A percentile compares a stretch with the other conserved stretches of the same genome.
These are phyloP conservation scores for Picochlorum sp. DNA, from an alignment of 139 green algal genomes.

Conservation along the genomic window DNA sequence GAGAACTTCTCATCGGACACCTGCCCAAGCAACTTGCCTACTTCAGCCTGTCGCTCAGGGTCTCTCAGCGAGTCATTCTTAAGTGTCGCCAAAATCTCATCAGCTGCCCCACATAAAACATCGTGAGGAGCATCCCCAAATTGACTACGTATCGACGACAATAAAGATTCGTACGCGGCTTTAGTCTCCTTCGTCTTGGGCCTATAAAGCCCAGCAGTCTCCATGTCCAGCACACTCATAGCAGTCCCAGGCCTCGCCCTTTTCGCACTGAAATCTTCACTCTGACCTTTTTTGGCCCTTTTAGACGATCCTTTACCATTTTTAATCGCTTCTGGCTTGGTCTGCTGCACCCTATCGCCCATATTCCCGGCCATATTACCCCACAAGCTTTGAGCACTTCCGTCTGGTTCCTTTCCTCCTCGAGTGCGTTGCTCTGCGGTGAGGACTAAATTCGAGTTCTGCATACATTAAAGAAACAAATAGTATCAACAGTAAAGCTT, in stretches of 20 bases:
- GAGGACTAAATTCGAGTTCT: constrained; percentile 96
- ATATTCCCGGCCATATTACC: constrained; percentile 76
- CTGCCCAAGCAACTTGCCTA: constrained; percentile 62
- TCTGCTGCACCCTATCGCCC: constrained; percentile 72
- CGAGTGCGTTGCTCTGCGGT: constrained; percentile 73
- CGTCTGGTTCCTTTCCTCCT: constrained; percentile 75
- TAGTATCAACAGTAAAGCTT: neutral
- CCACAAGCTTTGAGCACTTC: constrained; percentile 80
- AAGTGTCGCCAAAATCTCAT: constrained; percentile 89
- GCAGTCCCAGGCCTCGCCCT: constrained; percentile 10
- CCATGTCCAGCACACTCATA: constrained; percentile 68
- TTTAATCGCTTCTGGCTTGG: constrained; percentile 51
- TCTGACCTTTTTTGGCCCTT: constrained; percentile 51
- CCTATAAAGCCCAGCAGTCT: constrained; percentile 60
- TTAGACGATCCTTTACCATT: constrained; percentile 45
- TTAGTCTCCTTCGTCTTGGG: constrained; percentile 79
- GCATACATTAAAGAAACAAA: constrained; percentile 7
- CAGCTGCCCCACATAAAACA: constrained; percentile 86
- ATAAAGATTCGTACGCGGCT: constrained; percentile 86
- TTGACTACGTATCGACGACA: constrained; percentile 65
- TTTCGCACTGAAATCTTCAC: constrained; percentile 24
- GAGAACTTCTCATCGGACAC: constrained; percentile 73
- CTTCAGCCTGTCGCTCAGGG: constrained; percentile 61
- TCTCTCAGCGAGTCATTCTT: constrained; percentile 75
- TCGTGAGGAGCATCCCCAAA: constrained; percentile 91